These are phyloP conservation scores for Pelargonium citronellum DNA, from an alignment of 441 rosid species.

Conservation along the genomic window DNA sequence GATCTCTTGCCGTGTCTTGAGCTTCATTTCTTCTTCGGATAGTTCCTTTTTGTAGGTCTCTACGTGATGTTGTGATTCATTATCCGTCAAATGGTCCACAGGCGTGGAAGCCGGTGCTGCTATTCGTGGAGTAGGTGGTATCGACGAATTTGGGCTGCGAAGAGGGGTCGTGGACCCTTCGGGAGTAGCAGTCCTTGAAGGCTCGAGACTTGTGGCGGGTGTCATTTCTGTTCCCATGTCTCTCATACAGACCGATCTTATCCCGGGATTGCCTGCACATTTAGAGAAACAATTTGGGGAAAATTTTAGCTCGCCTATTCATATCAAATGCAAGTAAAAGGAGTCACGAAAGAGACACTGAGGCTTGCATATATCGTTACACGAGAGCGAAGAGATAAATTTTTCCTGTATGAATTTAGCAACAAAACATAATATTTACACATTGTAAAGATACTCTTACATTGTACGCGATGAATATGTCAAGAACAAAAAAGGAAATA, in stretches of 20 bases:
- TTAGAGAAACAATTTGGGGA: neutral
- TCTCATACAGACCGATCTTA: slow-evolving; percentile 91
- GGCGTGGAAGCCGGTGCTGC: slow-evolving; percentile 45
- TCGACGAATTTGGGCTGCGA: slow-evolving; percentile 79
- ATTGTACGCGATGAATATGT: too few species aligned
- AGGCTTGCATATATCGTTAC: too few species aligned
- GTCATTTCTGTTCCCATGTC: slow-evolving; percentile 99
- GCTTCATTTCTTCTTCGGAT: slow-evolving; percentile 73
- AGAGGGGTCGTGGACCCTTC: slow-evolving; percentile 76
- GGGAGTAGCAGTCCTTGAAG: slow-evolving; percentile 89
- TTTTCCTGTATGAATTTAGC: too few species aligned
- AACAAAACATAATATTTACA: too few species aligned
- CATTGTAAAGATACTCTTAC: too few species aligned
- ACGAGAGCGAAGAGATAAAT: neutral
- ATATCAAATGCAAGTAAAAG: too few species aligned
- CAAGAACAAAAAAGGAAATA: too few species aligned
- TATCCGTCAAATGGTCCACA: slow-evolving; percentile 28
- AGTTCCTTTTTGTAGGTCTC: slow-evolving; percentile 44
- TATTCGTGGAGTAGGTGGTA: slow-evolving; percentile 79
- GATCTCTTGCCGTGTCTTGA: slow-evolving; percentile 83
- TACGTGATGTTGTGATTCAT: slow-evolving; percentile 27
- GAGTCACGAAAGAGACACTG: too few species aligned
- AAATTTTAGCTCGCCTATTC: neutral
- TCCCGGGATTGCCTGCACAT: slow-evolving; percentile 46
- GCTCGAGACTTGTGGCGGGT: slow-evolving; percentile 86